These are phyloP conservation scores for Colletotrichum viniferum DNA, from an alignment of 2,329 filamentous ascomycete species.

Conservation along the genomic window DNA sequence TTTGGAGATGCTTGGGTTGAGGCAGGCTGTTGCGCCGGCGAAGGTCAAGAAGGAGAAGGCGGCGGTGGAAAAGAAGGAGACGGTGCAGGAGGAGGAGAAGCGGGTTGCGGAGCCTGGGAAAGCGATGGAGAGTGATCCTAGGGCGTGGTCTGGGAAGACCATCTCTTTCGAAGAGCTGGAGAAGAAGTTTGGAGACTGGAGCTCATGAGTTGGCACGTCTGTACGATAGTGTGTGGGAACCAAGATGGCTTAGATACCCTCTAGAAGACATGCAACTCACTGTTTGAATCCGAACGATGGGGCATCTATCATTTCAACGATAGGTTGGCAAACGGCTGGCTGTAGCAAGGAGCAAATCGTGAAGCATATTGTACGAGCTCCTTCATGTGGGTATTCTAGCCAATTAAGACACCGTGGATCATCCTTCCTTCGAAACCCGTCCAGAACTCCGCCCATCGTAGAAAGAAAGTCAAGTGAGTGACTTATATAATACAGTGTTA, in stretches of 20 bases:
- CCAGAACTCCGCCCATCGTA: background rate
- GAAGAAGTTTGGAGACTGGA: conserved; percentile 22
- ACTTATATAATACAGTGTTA: background rate
- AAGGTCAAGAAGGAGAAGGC: background rate
- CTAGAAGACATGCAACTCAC: background rate
- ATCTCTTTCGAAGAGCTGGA: conserved; percentile 39
- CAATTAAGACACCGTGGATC: background rate
- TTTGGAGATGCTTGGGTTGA: conserved; percentile 44
- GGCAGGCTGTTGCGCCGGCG: background rate
- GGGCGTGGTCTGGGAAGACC: conserved; percentile 33
- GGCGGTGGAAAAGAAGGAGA: background rate
- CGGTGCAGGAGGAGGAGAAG: background rate
- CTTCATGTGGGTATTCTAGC: conserved; percentile 11
- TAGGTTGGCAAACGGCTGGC: background rate
- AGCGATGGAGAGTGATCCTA: conserved; percentile 14
- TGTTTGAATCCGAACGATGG: background rate
- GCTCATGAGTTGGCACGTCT: background rate
- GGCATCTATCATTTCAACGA: background rate
- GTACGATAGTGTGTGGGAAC: conserved; percentile 5
- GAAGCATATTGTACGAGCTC: background rate
- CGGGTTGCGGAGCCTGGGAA: conserved; percentile 1
- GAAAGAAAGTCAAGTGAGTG: background rate
- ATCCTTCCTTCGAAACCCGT: background rate
- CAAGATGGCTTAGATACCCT: background rate
- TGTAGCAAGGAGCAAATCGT: background rate